Percentiles rank a stretch among this genome's conserved stretches.
phyloP scores from a whole-genome alignment of 2,329 filamentous ascomycete genomes.

The Colletotrichum tofieldiae region DNA sequence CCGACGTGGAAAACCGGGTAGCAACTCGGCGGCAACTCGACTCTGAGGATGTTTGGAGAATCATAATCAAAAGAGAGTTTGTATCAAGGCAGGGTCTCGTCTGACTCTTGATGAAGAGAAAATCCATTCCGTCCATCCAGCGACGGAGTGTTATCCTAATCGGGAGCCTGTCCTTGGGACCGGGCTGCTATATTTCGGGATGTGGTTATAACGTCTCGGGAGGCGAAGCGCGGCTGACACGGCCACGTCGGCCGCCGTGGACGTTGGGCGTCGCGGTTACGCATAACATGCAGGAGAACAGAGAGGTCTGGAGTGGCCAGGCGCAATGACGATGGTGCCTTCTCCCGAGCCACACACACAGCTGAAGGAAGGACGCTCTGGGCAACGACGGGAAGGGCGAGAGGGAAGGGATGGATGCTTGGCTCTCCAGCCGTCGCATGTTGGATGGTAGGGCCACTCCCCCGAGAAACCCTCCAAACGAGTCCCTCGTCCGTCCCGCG shows the following conservation, averaged over 20 bases:
- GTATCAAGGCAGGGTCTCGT: slow-evolving; percentile 30
- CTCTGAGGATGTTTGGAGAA: slow-evolving; percentile 7
- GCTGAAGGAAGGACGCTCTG: slow-evolving; percentile 14
- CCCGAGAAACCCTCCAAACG: not conserved
- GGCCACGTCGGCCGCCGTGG: slow-evolving; percentile 9
- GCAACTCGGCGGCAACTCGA: not conserved
- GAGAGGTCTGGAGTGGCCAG: not conserved
- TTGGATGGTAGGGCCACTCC: slow-evolving; percentile 32
- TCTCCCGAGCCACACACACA: not conserved
- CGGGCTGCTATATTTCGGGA: slow-evolving; percentile 18
- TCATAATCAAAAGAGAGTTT: slow-evolving; percentile 38
- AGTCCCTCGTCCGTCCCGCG: slow-evolving; percentile 29
- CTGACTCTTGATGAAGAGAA: slow-evolving; percentile 25
- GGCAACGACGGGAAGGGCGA: slow-evolving; percentile 34
- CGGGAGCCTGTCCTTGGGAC: slow-evolving; percentile 15
- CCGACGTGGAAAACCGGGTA: slow-evolving; percentile 3
- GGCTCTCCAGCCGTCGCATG: slow-evolving; percentile 9
- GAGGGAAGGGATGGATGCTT: slow-evolving; percentile 33
- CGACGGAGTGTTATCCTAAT: slow-evolving; percentile 35
- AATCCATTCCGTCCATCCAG: slow-evolving; percentile 26
- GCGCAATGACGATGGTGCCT: not conserved
- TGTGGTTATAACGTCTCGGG: slow-evolving; percentile 16
- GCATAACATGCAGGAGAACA: not conserved
- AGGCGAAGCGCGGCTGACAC: slow-evolving; percentile 12
- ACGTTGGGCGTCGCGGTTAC: slow-evolving; percentile 2